Evolutionary conservation across 2,329 filamentous ascomycete genomes (phyloP), one percentile per base, ranked within the genome.

Genomic region (Monilinia fructigena): DNA sequence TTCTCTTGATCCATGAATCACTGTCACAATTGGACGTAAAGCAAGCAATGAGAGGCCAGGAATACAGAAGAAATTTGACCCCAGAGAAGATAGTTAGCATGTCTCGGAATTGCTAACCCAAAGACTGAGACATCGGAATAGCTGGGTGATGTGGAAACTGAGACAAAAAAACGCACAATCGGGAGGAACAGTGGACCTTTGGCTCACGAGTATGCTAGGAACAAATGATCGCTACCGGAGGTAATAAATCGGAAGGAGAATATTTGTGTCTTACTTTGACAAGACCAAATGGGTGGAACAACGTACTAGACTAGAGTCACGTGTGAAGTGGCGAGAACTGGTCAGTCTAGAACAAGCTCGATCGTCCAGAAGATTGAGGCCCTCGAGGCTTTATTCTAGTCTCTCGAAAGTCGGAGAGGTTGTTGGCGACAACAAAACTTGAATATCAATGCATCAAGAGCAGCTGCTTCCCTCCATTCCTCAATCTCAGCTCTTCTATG

Each of bases 201-300:
- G 50, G 40, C 55, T 52, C 63, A 59, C 55, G 63, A 65, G 63
- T 38, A 59, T 65, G 53, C 48, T 40, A 65, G 58, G 31, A 52
- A 35, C 47, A 59, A 38, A 26, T 50, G 48, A 53, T 45, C 35
- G 35, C 35, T 47, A 45, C 26, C 63, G 63, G 55, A 65, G 48
- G 55, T 40, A 60, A 50, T 50, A 61, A 31, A 65, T 61, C 63
- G 55, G 63, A 65, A 65, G 63, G 63, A 61, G 47, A 65, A 61
- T 65, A 61, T 65, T 26, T 47, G 35, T 61, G 63, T 65, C 63
- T 61, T 47, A 35, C 63, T 40, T 60, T 54, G 47, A 65, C 48
- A 53, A 58, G 45, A 50, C 6, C 14, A 53, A 42, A 28, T 16
- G 26, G 47, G 40, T 45, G 18, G 55, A 52, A 52, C 28, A 50